Percentiles rank a stretch among this genome's conserved stretches.
Evolutionary conservation across 176 grass and related monocot genomes (phyloP).

Genomic region (Oryza longistaminata): DNA sequence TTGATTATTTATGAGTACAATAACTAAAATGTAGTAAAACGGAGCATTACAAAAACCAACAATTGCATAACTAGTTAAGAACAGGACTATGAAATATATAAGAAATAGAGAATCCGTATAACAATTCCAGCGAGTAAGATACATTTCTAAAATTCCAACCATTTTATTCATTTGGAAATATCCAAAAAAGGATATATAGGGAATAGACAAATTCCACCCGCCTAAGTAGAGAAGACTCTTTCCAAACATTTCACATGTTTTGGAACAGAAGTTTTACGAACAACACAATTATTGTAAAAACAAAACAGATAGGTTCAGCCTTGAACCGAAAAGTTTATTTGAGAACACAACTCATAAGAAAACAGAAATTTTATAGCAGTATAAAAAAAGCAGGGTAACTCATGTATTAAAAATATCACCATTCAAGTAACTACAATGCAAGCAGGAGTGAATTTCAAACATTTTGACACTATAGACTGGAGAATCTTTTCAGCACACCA

Average conservation of each 20-base stretch:
- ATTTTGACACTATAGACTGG: background rate
- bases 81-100: background rate
- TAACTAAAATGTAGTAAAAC: background rate
- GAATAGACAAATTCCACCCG: no score
- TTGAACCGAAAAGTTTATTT: constrained; percentile 4
- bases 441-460: background rate
- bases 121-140: background rate
- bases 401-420: background rate
- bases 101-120: background rate
- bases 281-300: background rate
- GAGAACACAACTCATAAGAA: background rate
- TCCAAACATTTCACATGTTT: background rate
- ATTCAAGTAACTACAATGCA: background rate
- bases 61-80: background rate
- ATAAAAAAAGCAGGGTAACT: background rate
- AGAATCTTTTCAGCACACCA: background rate
- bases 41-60: background rate
- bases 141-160: no score
- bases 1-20: background rate
- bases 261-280: background rate
- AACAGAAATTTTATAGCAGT: background rate
- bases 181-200: no score
- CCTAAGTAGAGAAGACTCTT: no score
- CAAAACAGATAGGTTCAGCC: background rate
- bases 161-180: no score